Percentiles rank a stretch among this genome's conserved stretches.
Conservation (phyloP, 2,329 filamentous ascomycete species). For the Epichloe hybrida region DNA sequence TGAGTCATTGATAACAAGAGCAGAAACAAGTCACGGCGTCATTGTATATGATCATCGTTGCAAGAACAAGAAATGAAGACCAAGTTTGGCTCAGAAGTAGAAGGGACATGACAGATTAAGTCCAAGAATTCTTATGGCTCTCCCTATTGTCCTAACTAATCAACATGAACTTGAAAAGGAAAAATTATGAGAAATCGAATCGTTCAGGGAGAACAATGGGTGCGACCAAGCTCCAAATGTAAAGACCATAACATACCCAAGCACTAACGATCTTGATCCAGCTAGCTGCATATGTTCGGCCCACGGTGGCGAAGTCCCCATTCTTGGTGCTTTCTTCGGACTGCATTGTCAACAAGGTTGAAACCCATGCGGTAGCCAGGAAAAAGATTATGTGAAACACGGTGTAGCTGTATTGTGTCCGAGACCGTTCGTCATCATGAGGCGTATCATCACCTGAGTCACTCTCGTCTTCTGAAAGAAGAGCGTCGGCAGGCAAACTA, state of each 20-base stretch:
- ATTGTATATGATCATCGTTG: not conserved
- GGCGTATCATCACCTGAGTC: conserved; percentile 47
- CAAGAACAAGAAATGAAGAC: not conserved
- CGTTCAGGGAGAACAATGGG: conserved; percentile 76
- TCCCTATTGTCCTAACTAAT: not conserved
- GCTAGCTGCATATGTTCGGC: conserved; percentile 89
- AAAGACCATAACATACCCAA: conserved; percentile 92
- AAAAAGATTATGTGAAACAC: conserved; percentile 98
- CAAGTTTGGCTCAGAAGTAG: not conserved
- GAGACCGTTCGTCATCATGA: conserved; percentile 77
- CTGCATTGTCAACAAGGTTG: conserved; percentile 70
- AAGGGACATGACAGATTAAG: not conserved
- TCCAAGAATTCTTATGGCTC: not conserved
- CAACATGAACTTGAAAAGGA: not conserved
- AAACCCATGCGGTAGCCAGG: conserved; percentile 89
- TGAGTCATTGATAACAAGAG: not conserved
- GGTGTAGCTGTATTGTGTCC: conserved; percentile 91
- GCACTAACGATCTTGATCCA: conserved; percentile 99
- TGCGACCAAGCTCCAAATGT: conserved; percentile 83
- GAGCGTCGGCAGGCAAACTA: conserved; percentile 77
- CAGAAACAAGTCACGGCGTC: not conserved
- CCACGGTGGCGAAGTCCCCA: conserved; percentile 79
- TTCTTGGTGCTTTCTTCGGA: conserved; percentile 49
- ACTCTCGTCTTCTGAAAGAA: conserved; percentile 61
- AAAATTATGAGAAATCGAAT: conserved; percentile 45